Evolutionary conservation across 495 filamentous ascomycete species (phyloP), one percentile per base, ranked within the genome.

Genomic region (Collariella sp.): DNA sequence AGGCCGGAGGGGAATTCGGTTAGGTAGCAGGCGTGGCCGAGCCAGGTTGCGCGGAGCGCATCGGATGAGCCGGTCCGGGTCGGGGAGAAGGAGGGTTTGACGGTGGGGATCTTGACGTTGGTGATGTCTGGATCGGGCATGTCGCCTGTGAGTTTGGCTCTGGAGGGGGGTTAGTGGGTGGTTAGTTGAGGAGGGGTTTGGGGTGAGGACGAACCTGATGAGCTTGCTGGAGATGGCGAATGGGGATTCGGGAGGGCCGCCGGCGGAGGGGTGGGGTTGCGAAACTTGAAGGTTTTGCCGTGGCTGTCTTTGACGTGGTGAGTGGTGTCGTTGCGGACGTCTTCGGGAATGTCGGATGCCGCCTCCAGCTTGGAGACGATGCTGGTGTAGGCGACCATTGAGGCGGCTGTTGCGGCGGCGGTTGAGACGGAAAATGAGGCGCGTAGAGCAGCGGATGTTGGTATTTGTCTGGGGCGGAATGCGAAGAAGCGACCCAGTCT

Each of bases 1-100:
- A 98, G 73, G 1, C 93, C 93, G 49, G 77, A 71, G 15, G 93
- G 91, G 61, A 95, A 96, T 66, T 96, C 93, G 49, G 95, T 84
- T 64, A 87, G 88, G 68, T 89, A 96, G 71, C 89, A 96, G 1
- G 93, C 90, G 70, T 98, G 93, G 10, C 93, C 93, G 5, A 98
- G 81, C 93, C 93, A 98, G 31, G 93, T 98, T 36, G 91, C 90
- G 18, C 91, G 84, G 7, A 98, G 80, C 12, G 55, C 15, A 2
- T 54, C 12, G 5, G 74, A 38, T 64, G 83, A 80, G 22, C 68
- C 67, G 12, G 71, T 66, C 58, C 75, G 81, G 36, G 68, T 74
- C 1, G 79, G 70, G 22, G 89, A 79, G 65, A 95, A 94, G 23
- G 75, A 68, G 3, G 91, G 89, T 54, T 78, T 79, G 52, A 76